Base-by-base conservation (phyloP, 1,284 basidiomycete species). In the Malassezia nana region DNA sequence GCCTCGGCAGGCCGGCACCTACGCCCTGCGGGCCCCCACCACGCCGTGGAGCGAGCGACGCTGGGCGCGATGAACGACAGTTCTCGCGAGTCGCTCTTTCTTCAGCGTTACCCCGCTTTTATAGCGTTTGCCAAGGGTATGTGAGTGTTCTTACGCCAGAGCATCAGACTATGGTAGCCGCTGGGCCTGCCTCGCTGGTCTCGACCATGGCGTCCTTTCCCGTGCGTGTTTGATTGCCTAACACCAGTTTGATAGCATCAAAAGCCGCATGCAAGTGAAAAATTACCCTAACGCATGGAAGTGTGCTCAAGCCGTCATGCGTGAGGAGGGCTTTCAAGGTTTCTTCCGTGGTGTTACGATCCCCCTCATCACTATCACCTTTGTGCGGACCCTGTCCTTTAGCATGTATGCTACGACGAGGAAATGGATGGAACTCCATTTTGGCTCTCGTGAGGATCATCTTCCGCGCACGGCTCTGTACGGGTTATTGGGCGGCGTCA, bases 321-420 rank as follows among this genome's bases (percentile, higher is more conserved):
- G 81, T 24, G 89, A 95, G 74, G 92, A 96, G 78, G 92, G 92
- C 6, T 73, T 96, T 30, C 80, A 81, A 58, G 92, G 91, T 51
- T 94, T 92, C 75, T 92, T 89, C 75, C 81, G 89, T 52, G 89
- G 66, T 45, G 73, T 76, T 50, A 87, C 87, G 80, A 89, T 96
- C 65, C 92, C 92, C 28, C 81, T 96, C 50, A 81, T 92, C 76
- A 95, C 92, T 6, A 96, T 98, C 66, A 91, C 89, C 6, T 90
- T 92, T 70, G 91, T 96, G 69, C 86, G 91, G n/a, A 77, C 76
- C 80, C 84, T 85, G 31, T 91, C 88, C 44, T 94, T 95, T 76
- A 90, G 87, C 13, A 92, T 95, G 65, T 95, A 94, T 75, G 87
- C 84, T 48, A 80, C 83, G 43, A 90, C 88, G 47, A 94, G 91